Base-by-base conservation (phyloP, 495 filamentous ascomycete genomes). In the Penicillium psychrofluorescens region DNA sequence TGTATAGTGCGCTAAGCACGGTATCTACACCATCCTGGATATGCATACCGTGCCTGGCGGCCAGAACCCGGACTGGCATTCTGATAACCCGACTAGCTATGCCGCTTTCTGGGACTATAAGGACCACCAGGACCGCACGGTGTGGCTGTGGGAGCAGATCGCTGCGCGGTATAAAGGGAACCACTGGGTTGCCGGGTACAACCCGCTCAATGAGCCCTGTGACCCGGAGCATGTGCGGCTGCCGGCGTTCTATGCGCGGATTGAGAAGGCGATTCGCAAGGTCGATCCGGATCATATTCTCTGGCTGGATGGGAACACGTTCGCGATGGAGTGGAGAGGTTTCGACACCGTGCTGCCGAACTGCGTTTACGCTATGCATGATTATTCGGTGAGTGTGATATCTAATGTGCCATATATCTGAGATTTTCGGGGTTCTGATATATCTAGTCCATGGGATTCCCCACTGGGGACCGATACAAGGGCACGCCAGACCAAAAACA, bases 11-110 rank as follows among this genome's bases (percentile, higher is more conserved):
- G 74, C 77, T 22, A 57, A 63, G 27, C 44, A 79, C 11, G 70
- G 69, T 11, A 70, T 85, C 40, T 83, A 83, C 53, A 79, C 74
- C 14, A 77, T 81, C 41, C 64, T 82, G 14, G 80, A 83, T 52
- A 68, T 85, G 66, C 81, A 84, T 53, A 69, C 80, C 13, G 72
- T 70, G 4, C 81, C 81, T 6, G 80, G 81, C 4, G 79, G 79
- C 4, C 81, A 85, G 50, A 83, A 83, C 47, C 71, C 67, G 27
- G 81, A 80, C 50, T 84, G 81, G 81, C 81, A 85, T 53, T 73
- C 68, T 1, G 81, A 85, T 47, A 70, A 71, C 30, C 65, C 64
- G 8, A 68, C 71, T 31, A 62, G 68, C 49, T 65, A 77, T 40
- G 78, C 80, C 3, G 63, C 72, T 8, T 84, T 85, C 59, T 84